Evolutionary conservation across 805 yeast genomes (phyloP).

Genomic region (Clavispora phyllophila): DNA sequence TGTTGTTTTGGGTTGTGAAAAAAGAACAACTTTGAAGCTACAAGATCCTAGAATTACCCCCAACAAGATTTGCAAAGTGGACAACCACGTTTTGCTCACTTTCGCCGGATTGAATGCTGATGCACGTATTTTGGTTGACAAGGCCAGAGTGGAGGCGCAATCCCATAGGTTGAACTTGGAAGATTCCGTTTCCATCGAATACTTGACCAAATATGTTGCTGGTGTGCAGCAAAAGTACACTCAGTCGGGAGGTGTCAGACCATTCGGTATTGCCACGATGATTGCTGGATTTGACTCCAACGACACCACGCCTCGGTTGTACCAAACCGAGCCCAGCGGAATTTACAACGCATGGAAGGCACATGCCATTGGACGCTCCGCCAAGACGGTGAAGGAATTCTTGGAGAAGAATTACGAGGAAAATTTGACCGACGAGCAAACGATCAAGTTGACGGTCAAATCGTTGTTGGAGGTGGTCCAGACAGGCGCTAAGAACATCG

Average conservation of each 20-base stretch:
- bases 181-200: conserved; percentile 88
- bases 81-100: conserved; percentile 84
- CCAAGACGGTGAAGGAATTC: conserved; percentile 92
- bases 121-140: conserved; percentile 89
- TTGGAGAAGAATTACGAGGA: conserved; percentile 81
- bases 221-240: conserved; percentile 96
- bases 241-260: conserved; percentile 97
- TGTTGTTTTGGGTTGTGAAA: conserved; percentile 94
- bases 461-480: conserved; percentile 93
- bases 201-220: conserved; percentile 91
- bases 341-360: conserved; percentile 98
- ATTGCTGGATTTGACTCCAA: conserved; percentile 93
- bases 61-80: conserved; percentile 85
- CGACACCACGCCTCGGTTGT: conserved; percentile 75
- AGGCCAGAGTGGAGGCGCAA: conserved; percentile 95
- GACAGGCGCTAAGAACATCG: conserved; percentile 95
- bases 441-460: conserved; percentile 77
- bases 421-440: conserved; percentile 59
- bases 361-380: conserved; percentile 90
- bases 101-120: conserved; percentile 99
- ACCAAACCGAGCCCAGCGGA: conserved; percentile 96
- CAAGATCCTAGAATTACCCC: conserved; percentile 98
- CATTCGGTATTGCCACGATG: conserved; percentile 92
- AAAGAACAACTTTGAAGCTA: conserved; percentile 88
- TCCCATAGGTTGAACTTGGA: conserved; percentile 90